Base-by-base conservation (phyloP, 176 grass and related monocot genomes). In the Coix lacrymajobi region DNA sequence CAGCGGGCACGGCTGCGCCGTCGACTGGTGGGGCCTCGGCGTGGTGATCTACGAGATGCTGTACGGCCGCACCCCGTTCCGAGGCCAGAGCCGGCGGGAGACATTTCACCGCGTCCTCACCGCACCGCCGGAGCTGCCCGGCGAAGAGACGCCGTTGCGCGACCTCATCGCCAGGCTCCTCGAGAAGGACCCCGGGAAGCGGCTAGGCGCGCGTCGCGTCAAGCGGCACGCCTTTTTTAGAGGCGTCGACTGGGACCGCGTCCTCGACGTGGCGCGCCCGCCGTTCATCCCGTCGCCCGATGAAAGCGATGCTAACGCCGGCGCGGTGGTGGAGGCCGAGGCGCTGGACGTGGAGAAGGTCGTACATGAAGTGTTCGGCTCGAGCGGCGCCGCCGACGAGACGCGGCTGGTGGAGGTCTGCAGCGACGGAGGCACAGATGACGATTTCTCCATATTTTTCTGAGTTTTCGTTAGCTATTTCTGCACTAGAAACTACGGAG, bases 41-140 rank as follows among this genome's bases (percentile, higher is more conserved):
- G 79, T 97, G 10, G 91, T 97, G 37, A 81, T 97, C 30, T 91
- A 91, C 84, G 91, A 97, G 87, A 91, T 97, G 91, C 52, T 93
- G 8, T 97, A 93, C 77, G 91, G 84, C 0, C 82, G 75, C 74
- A 93, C 94, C 30, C 94, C 94, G 12, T 97, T 93, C 80, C 84
- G 89, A 48, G 94, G 94, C 24, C 87, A 64, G 71, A 93, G 84
- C 76, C 84, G 87, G 16, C 86, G 81, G 76, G 94, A 97, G 76
- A 97, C 91, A 60, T 97, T 97, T 77, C 85, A 75, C 58, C 85
- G 91, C 78, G 88, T 91, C 26, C 87, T 92, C 32, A 45, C 77
- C 9, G 71, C 78, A 61, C 74, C 62, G 44, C 89, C 94, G 31
- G 94, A 97, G 77, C 48, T 93, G 39, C 51, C 88, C 38, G 89